These are phyloP conservation scores for Backusella parvicylindrica DNA, from an alignment of 192 early-diverging fungal species.

Conservation along the genomic window DNA sequence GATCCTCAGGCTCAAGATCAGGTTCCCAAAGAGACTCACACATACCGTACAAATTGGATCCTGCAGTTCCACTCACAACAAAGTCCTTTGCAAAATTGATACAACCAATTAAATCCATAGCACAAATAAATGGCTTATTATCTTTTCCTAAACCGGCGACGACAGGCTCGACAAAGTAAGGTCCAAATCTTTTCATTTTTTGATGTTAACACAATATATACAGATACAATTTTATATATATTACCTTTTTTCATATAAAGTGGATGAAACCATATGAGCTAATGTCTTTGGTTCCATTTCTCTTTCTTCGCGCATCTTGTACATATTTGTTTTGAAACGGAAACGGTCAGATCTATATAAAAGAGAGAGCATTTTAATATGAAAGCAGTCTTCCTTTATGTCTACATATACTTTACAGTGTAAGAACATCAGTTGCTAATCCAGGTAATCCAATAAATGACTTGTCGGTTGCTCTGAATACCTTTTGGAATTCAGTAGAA, in stretches of 20 bases:
- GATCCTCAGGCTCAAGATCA: constrained; percentile 92
- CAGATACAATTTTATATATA: background rate
- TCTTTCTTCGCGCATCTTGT: constrained; percentile 93
- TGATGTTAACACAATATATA: too few species aligned
- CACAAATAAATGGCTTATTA: constrained; percentile 87
- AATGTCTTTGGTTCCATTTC: constrained; percentile 94
- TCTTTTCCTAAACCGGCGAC: constrained; percentile 93
- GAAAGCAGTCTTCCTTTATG: background rate
- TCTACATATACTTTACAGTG: constrained; percentile 62
- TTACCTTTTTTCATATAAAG: constrained; percentile 89
- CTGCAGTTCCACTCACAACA: constrained; percentile 89
- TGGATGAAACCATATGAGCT: constrained; percentile 90
- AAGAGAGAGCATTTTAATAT: background rate
- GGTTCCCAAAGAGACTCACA: constrained; percentile 98
- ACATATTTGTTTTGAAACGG: constrained; percentile 93
- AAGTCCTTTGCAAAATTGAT: constrained; percentile 92
- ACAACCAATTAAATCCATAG: constrained; percentile 96
- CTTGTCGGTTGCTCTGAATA: constrained; percentile 84
- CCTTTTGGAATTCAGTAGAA: constrained; percentile 93
- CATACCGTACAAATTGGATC: constrained; percentile 88
- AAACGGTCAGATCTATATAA: constrained; percentile 74
- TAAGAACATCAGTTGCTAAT: constrained; percentile 95
- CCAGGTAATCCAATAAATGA: constrained; percentile 89
- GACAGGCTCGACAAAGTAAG: constrained; percentile 93
- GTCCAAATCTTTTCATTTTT: constrained; percentile 72